Conservation (phyloP, 306 rosid genomes). For the Cicer pinnatifidum region DNA sequence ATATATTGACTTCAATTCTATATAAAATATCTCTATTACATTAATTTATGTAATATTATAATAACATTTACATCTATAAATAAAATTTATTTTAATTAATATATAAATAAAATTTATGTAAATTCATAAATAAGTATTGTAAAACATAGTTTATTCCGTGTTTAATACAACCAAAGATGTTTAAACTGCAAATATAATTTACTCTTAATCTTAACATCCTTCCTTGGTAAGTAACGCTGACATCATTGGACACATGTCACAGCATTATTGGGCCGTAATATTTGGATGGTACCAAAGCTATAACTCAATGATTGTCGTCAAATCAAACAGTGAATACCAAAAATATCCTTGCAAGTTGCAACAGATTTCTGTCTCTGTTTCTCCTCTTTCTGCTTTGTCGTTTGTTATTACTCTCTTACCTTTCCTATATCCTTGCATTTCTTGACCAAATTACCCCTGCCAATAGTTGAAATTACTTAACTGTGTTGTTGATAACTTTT, state of each 20-base stretch:
- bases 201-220: too few relatives aligned
- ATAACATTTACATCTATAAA: too few relatives aligned
- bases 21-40: too few relatives aligned
- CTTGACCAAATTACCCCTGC: slow-evolving; percentile 48
- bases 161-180: too few relatives aligned
- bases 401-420: neutral
- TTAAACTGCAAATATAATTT: too few relatives aligned
- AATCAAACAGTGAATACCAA: too few relatives aligned
- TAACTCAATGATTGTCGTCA: slow-evolving; percentile 3
- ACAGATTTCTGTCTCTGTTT: neutral
- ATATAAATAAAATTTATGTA: too few relatives aligned
- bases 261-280: neutral
- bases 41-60: too few relatives aligned
- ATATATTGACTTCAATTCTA: too few relatives aligned
- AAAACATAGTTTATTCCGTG: too few relatives aligned
- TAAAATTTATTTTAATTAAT: too few relatives aligned
- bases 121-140: too few relatives aligned
- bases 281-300: neutral
- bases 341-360: slow-evolving; percentile 2
- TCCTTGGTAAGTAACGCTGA: neutral
- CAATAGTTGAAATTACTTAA: neutral
- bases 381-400: slow-evolving; percentile 12
- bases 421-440: slow-evolving; percentile 13
- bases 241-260: neutral
- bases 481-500: neutral